Evolutionary conservation across 805 yeast genomes (phyloP), one percentile per base, ranked within the genome.

Genomic region (Teunomyces lycoperdinae): DNA sequence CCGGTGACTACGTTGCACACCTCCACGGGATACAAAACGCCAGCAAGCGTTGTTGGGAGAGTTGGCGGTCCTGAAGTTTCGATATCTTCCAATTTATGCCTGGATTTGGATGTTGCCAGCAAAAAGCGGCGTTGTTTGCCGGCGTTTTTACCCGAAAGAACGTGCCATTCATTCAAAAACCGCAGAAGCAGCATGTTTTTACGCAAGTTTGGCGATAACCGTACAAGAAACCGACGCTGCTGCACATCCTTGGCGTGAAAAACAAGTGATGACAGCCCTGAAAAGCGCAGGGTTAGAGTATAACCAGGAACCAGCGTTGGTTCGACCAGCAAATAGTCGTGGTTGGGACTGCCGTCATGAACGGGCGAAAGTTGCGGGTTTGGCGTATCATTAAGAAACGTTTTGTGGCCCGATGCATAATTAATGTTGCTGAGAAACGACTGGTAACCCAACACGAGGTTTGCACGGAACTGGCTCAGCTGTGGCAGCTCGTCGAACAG

Each of bases 151-250:
- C 68, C 67, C 33, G 64, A 58, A 4, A 68, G 57, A 14, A 63
- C 40, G 51, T 65, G 63, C 73, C 73, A 68, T 48, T 67, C 71
- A 51, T 66, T 67, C 28, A 67, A 51, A 41, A 66, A 60, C 28
- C 68, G 57, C 3, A 66, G 56, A n/a, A 60, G 47, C 5, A 62
- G 54, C 36, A 56, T 52, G 29, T 51, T 46, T 14, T 56, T 56
- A 10, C 47, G 31, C 35, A 55, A 39, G 38, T 64, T 64, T 2
- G 70, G 61, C 10, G 68, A 60, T 11, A 66, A 36, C 26, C 64
- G 57, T 14, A 67, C 39, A 8, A 64, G 44, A 4, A 56, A 9
- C 43, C 11, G 11, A 45, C 50, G 8, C 52, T 53, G 3, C 51
- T 43, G 43, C 32, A 24, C 38, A 51, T 51, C 28, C 52, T 47